phyloP scores from a whole-genome alignment of 345 rosid species.

The Zanthoxylum bungeanum region DNA sequence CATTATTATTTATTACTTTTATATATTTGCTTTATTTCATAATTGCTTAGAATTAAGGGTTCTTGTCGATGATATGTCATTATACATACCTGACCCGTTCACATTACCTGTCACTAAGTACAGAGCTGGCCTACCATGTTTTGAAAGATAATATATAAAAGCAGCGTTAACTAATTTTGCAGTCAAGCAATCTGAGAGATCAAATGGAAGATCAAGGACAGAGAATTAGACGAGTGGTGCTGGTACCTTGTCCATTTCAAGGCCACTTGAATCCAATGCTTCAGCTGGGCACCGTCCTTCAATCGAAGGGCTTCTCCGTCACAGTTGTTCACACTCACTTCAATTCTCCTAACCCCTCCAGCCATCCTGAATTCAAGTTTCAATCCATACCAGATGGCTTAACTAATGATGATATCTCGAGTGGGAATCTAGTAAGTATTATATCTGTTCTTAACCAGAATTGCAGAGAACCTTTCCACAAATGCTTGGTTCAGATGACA shows the following conservation, averaged over 20 bases:
- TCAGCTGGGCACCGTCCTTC: constrained; percentile 4
- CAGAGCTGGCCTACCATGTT: too few relatives aligned
- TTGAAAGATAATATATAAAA: background rate
- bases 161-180: too few relatives aligned
- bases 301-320: constrained; percentile 1
- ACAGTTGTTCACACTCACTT: background rate
- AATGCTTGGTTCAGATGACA: constrained; percentile 3
- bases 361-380: background rate
- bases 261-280: constrained; percentile 27
- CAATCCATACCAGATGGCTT: background rate
- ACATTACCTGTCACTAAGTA: too few relatives aligned
- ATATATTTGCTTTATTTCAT: too few relatives aligned
- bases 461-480: constrained; percentile 6
- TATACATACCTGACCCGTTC: too few relatives aligned
- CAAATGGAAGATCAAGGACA: background rate
- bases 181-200: background rate
- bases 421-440: background rate
- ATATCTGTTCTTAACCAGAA: background rate
- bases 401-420: background rate
- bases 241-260: constrained; percentile 19
- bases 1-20: too few relatives aligned
- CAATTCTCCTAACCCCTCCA: background rate
- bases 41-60: too few relatives aligned
- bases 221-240: constrained; percentile 2
- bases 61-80: too few relatives aligned